These are phyloP conservation scores for Colletotrichum limetticola DNA, from an alignment of 2,329 filamentous ascomycete genomes.

Conservation along the genomic window DNA sequence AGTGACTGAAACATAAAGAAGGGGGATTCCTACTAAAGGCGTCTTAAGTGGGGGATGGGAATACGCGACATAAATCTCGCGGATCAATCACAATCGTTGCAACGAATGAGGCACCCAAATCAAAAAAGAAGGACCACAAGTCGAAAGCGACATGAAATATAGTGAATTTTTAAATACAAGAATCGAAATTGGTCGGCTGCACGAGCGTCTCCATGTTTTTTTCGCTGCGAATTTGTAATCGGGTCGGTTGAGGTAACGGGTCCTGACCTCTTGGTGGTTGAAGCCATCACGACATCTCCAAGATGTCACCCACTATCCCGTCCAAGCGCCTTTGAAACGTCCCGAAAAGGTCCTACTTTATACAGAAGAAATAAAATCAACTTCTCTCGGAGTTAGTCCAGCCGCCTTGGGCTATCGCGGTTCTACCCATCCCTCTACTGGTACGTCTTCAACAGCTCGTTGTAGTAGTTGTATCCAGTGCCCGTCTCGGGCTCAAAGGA, in stretches of 20 bases:
- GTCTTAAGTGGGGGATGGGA: too few relatives aligned
- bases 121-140: too few relatives aligned
- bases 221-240: too few relatives aligned
- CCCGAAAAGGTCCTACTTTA: background rate
- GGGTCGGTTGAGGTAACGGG: background rate
- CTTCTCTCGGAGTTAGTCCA: too few relatives aligned
- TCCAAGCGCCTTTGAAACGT: background rate
- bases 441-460: slow-evolving; percentile 30
- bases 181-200: background rate
- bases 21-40: too few relatives aligned
- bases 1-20: too few relatives aligned
- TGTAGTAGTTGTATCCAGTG: slow-evolving; percentile 44
- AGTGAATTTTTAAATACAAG: background rate
- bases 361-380: background rate
- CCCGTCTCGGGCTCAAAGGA: slow-evolving; percentile 51
- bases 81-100: too few relatives aligned
- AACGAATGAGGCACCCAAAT: too few relatives aligned
- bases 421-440: background rate
- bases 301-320: too few relatives aligned
- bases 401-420: background rate
- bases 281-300: background rate
- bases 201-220: too few relatives aligned
- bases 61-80: too few relatives aligned
- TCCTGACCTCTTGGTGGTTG: background rate
- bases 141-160: too few relatives aligned